These are phyloP conservation scores for Hymenoscyphus fraxineus DNA, from an alignment of 2,329 filamentous ascomycete species.

Conservation along the genomic window DNA sequence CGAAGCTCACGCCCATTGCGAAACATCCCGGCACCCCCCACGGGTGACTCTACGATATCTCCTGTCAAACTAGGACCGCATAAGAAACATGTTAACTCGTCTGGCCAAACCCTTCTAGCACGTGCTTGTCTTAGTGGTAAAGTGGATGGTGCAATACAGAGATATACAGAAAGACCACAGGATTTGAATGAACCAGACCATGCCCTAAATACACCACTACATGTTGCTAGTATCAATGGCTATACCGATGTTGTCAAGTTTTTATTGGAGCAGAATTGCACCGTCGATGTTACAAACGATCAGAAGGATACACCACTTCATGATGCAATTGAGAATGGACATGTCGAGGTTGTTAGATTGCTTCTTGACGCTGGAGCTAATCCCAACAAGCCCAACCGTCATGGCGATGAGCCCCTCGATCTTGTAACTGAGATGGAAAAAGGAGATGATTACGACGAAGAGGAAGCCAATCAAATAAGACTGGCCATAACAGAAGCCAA, in stretches of 20 bases:
- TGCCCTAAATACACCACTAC: constrained; percentile 91
- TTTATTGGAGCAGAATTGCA: constrained; percentile 78
- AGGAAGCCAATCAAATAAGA: constrained; percentile 59
- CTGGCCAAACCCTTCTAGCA: constrained; percentile 87
- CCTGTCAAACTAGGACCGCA: constrained; percentile 66
- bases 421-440: constrained; percentile 72
- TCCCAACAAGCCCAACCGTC: constrained; percentile 84
- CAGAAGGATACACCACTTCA: constrained; percentile 91
- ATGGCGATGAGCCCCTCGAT: constrained; percentile 87
- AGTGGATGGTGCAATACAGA: constrained; percentile 68
- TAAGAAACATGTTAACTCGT: constrained; percentile 87
- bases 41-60: constrained; percentile 59
- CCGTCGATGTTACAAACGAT: constrained; percentile 73
- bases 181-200: constrained; percentile 89
- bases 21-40: constrained; percentile 51
- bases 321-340: constrained; percentile 93
- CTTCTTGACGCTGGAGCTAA: constrained; percentile 85
- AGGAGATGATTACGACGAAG: constrained; percentile 40
- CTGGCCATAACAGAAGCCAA: constrained; percentile 59
- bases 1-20: constrained; percentile 53
- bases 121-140: constrained; percentile 85
- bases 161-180: constrained; percentile 71
- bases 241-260: constrained; percentile 83
- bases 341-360: constrained; percentile 81
- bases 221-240: constrained; percentile 87